A percentile compares a stretch with the other conserved stretches of the same genome.
These are phyloP conservation scores for Gyrodon lividus DNA, from an alignment of 768 basidiomycete species.

Conservation along the genomic window DNA sequence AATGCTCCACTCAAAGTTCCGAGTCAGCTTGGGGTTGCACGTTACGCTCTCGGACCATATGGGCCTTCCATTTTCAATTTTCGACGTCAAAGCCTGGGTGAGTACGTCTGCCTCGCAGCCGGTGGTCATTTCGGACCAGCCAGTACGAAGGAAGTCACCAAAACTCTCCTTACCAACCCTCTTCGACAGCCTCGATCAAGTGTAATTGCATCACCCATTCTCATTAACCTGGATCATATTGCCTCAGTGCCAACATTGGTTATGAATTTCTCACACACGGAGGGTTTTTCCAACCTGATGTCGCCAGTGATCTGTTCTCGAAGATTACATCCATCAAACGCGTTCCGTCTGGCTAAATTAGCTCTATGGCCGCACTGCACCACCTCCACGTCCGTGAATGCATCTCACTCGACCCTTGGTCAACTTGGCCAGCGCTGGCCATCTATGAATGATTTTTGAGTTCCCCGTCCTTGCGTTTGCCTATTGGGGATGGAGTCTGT, in stretches of 20 bases:
- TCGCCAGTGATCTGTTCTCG: too few relatives aligned
- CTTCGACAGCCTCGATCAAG: neutral
- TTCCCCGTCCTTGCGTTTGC: conserved; percentile 23
- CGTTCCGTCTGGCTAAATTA: neutral
- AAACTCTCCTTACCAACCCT: neutral
- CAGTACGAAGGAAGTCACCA: neutral
- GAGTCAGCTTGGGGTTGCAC: conserved; percentile 1
- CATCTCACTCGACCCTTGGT: conserved; percentile 5
- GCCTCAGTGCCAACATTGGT: neutral
- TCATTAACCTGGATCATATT: neutral
- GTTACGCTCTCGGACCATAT: neutral
- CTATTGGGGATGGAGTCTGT: conserved; percentile 14
- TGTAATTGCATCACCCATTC: neutral
- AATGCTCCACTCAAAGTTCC: conserved; percentile 2
- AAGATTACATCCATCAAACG: neutral
- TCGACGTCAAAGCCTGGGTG: neutral
- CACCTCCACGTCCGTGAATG: neutral
- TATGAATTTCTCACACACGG: neutral
- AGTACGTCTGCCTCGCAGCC: neutral
- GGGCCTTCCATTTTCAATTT: neutral
- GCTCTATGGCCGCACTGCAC: neutral
- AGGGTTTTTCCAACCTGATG: neutral
- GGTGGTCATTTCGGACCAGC: neutral
- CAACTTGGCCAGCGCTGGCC: neutral
- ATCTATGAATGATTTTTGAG: conserved; percentile 1